Base-by-base conservation (phyloP, 257 asterid species). In the Linaria vulgaris region DNA sequence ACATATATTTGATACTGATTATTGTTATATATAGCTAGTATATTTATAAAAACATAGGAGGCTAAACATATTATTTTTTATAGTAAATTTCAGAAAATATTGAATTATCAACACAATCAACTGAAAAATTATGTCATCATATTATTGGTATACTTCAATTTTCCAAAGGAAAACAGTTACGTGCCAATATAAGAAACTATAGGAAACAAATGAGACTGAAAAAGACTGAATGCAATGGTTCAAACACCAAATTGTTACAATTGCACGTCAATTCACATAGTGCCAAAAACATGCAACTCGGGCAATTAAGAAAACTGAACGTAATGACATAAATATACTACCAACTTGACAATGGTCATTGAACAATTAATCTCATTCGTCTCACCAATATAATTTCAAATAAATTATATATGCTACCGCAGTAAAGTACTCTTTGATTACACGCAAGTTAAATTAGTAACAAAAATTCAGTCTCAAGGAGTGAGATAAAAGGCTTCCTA, bases 251-350 rank as follows among this genome's bases (percentile, higher is more conserved):
- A 31, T 27, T 45, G 24, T 56, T 15, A 56, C 46, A 16, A 25
- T 56, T 56, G 23, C 11, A 56, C 46, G 27, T 30, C 25, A 56
- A 56, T 56, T n/a, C 38, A 31, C 20, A 30, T 17, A 20, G 49
- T 58, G 50, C 50, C 50, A 58, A 58, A 58, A 9, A 13, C 50
- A 38, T 59, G 38, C 51, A 16, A 56, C 17, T 24, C 44, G 24
- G 13, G 60, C 31, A 55, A 55, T 6, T 45, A 56, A 27, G 17
- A 44, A 30, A 31, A 21, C 11, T 30, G 46, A 56, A 16, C 9
- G 21, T n/a, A 16, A 7, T 5, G 61, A 56, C 46, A 30, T 1
- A 27, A 20, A 30, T 37, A 14, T 58, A 58, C 20, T 17, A 58
- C 27, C 37, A 20, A 58, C 64, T 58, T 58, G 16, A 59, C 24